Evolutionary conservation across 2,329 filamentous ascomycete genomes (phyloP), one percentile per base, ranked within the genome.

Genomic region (Nemania diffusa): DNA sequence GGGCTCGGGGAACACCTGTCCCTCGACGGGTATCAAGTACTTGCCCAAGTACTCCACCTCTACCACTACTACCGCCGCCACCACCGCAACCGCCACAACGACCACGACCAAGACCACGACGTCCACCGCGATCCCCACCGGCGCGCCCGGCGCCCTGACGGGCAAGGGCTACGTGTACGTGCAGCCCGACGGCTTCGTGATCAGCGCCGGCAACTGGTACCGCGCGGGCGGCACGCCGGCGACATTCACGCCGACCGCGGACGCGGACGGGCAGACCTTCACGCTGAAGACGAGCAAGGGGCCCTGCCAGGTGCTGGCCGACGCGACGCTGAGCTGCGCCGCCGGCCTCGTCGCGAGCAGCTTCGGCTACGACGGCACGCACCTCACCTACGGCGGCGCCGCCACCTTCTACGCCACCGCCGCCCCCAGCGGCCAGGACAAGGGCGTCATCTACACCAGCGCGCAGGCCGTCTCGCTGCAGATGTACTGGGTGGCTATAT

Each of bases 81-180:
- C 55, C 9, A 22, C 57, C 1, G 53, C 67, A 3, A 64, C 67
- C 6, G 55, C 57, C 4, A 50, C 50, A 17, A 63, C 62, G 5
- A 59, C 57, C 7, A 48, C 24, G 6, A 57, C 57, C 2, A 13
- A 42, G 9, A 62, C 62, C 0, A 6, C 44, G 29, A 78, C 78
- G 1, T 76, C 76, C 4, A 80, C 73, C 22, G 74, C 73, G 51
- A 76, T 73, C 22, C 75, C 81, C 26, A 78, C 79, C 3, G 75
- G 76, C 22, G 81, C 79, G 26, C 74, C 77, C 7, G 76, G 72
- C 9, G 67, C 69, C 15, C 79, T 81, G 53, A 75, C 81, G n/a
- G 89, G 89, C 0, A 84, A 80, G 42, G 90, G 90, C 0, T 86
- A 85, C 70, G 76, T 92, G 48, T 84, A 89, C 61, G 88, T 90